Base-by-base conservation (phyloP, 2,329 filamentous ascomycete species). In the Trichoderma sp. region DNA sequence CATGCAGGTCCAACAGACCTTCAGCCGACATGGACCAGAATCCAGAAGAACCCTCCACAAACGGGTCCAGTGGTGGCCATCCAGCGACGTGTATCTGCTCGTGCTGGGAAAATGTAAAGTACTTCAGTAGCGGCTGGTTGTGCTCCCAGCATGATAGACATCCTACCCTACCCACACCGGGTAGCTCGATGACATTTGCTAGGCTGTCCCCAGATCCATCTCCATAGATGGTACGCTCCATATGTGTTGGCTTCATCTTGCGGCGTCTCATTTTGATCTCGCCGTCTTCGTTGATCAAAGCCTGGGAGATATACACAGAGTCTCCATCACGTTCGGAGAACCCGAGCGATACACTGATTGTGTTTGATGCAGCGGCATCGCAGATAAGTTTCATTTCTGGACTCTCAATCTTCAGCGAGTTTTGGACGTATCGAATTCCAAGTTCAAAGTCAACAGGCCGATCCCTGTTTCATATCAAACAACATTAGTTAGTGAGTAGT, bases 91-190 rank as follows among this genome's bases (percentile, higher is more conserved):
- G 77, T 12, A 80, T 79, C 35, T 80, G 73, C 29, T 75, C 77
- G 16, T 71, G 27, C 33, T 79, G 78, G 3, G 77, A 65, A 27
- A 77, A 77, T 14, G 72, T 75, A 68, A 79, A 74, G 67, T 77
- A 78, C 11, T 76, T 71, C 29, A 77, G 8, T 0, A 77, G n/a
- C 2, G 78, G 68, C 38, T 67, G 76, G 7, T 74, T 85, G 73
- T 91, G 86, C 78, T 89, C 87, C 86, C 87, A 89, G 80, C 87
- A 89, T 76, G 88, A 88, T 60, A 90, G 81, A 1, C 85, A 85
- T 1, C 88, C 88, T 12, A 90, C 84, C 8, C 86, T 85, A 24
- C 87, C 88, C 65, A 88, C 63, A 6, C n/a, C 85, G 3, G 83
- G 82, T 4, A 85, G 85, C 29, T 86, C 83, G 16, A 86, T 84